These are phyloP conservation scores for Viola odorata DNA, from an alignment of 345 rosid genomes.

Conservation along the genomic window DNA sequence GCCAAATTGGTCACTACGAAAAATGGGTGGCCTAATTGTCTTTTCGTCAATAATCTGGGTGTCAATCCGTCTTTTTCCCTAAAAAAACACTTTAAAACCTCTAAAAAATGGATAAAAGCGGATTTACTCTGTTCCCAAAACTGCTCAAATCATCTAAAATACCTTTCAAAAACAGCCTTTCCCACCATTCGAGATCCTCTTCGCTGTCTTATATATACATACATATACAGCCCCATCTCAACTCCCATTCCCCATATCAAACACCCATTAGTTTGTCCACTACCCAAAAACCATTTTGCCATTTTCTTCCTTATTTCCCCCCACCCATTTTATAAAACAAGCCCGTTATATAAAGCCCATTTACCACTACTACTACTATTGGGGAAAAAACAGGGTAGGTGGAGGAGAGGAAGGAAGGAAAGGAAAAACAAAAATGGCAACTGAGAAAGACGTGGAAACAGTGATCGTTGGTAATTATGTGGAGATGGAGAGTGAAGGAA, in stretches of 20 bases:
- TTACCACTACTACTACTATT: neutral
- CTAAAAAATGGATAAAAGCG: conserved; percentile 11
- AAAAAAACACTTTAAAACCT: neutral
- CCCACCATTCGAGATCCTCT: conserved; percentile 15
- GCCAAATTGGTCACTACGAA: too few species aligned
- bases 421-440: conserved; percentile 28
- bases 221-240: conserved; percentile 27
- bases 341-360: too few species aligned
- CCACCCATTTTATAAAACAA: too few species aligned
- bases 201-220: conserved; percentile 25
- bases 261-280: neutral
- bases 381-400: neutral
- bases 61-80: too few species aligned
- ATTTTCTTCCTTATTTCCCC: too few species aligned
- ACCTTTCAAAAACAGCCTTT: conserved; percentile 34
- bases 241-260: conserved; percentile 23
- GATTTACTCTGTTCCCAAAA: conserved; percentile 32
- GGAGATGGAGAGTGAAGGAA: conserved; percentile 87
- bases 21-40: too few species aligned
- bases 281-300: too few species aligned
- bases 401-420: conserved; percentile 5
- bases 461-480: conserved; percentile 83
- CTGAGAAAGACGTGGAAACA: conserved; percentile 82
- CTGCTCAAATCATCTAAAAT: conserved; percentile 10
- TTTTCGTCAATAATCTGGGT: too few species aligned